Percentiles rank a stretch among this genome's conserved stretches.
Conservation (phyloP, 2,329 filamentous ascomycete genomes). For the Didymella sp. region DNA sequence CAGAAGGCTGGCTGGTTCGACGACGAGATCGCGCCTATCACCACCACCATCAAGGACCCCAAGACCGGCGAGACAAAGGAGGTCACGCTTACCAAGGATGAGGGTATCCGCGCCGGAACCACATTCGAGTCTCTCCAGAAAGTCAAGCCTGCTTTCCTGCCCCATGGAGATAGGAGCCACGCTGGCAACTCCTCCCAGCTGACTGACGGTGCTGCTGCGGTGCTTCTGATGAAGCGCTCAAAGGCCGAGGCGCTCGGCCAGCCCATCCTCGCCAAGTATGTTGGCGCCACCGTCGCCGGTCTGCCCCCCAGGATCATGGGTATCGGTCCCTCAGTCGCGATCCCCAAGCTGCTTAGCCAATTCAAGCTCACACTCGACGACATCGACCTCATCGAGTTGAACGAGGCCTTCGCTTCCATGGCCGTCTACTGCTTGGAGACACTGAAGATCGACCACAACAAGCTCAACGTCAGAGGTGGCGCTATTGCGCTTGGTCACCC, state of each 20-base stretch:
- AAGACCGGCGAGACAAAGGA: constrained; percentile 80
- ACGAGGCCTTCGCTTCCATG: constrained; percentile 98
- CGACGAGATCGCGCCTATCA: constrained; percentile 92
- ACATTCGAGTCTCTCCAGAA: constrained; percentile 83
- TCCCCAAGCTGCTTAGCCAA: constrained; percentile 82
- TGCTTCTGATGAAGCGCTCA: constrained; percentile 93
- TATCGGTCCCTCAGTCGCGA: constrained; percentile 76
- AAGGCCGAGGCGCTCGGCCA: constrained; percentile 85
- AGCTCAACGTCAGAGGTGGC: constrained; percentile 82
- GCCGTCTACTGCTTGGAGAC: constrained; percentile 83
- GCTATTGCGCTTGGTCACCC: constrained; percentile 86
- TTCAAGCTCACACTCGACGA: constrained; percentile 80
- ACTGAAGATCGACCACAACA: constrained; percentile 72
- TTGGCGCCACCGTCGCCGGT: constrained; percentile 88
- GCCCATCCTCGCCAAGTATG: constrained; percentile 93
- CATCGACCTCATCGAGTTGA: constrained; percentile 89
- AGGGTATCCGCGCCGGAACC: constrained; percentile 89
- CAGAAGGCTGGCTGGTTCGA: constrained; percentile 92
- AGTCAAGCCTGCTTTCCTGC: constrained; percentile 87
- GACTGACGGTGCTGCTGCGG: constrained; percentile 89
- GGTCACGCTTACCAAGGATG: constrained; percentile 82
- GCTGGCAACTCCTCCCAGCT: constrained; percentile 95
- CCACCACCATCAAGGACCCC: constrained; percentile 79
- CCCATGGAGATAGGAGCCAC: constrained; percentile 85
- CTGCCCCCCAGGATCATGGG: constrained; percentile 96